These are phyloP conservation scores for Sarcomyxa edulis DNA, from an alignment of 768 basidiomycete genomes.

Conservation along the genomic window DNA sequence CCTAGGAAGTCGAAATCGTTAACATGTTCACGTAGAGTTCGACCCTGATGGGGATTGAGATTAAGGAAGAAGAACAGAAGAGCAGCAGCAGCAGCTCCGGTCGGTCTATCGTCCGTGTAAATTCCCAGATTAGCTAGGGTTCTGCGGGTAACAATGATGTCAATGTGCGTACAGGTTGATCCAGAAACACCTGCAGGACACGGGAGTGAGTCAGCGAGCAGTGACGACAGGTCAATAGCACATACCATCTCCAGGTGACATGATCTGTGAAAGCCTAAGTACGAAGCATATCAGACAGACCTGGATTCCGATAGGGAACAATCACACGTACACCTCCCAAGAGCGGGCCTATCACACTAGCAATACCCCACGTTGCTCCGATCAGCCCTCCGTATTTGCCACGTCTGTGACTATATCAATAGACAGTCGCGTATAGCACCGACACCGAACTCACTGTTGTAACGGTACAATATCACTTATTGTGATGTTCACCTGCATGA, in stretches of 20 bases:
- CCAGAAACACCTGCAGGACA: slow-evolving; percentile 61
- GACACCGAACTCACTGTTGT: slow-evolving; percentile 53
- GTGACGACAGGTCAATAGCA: neutral
- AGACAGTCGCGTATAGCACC: neutral
- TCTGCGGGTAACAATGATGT: neutral
- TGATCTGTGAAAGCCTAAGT: slow-evolving; percentile 64
- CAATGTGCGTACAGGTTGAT: slow-evolving; percentile 55
- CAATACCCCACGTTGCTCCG: slow-evolving; percentile 78
- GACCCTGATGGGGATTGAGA: slow-evolving; percentile 67
- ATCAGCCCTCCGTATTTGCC: slow-evolving; percentile 74
- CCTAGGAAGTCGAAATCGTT: slow-evolving; percentile 70
- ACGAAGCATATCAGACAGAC: slow-evolving; percentile 1
- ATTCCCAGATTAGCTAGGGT: slow-evolving; percentile 1
- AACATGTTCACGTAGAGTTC: slow-evolving; percentile 52
- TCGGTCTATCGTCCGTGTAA: slow-evolving; percentile 44
- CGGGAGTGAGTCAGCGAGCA: slow-evolving; percentile 1
- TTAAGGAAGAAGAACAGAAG: slow-evolving; percentile 73
- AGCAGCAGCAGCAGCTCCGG: slow-evolving; percentile 58
- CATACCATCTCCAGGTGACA: slow-evolving; percentile 74
- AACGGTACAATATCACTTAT: slow-evolving; percentile 82
- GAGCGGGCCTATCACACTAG: slow-evolving; percentile 72
- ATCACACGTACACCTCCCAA: slow-evolving; percentile 58
- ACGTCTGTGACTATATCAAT: slow-evolving; percentile 37
- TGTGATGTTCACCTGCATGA: slow-evolving; percentile 55
- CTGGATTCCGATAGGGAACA: slow-evolving; percentile 2